Evolutionary conservation across 108 stramenopile species (phyloP).

Genomic region (Cyclotella baltica): DNA sequence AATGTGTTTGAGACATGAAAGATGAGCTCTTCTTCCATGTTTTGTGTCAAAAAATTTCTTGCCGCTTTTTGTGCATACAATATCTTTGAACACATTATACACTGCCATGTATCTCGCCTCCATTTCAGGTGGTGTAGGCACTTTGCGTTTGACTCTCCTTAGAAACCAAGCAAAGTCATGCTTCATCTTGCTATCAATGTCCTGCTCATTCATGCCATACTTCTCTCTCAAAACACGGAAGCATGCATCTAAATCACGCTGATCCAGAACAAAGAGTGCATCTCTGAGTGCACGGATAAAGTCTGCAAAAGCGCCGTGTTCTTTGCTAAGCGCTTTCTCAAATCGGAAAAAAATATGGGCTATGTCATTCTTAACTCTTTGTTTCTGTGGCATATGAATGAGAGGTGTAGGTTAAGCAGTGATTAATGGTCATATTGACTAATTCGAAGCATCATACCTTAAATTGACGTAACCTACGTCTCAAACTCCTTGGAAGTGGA

Average conservation of each 20-base stretch:
- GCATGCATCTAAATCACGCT: constrained; percentile 14
- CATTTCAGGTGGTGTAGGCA: constrained; percentile 12
- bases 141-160: background rate
- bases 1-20: constrained; percentile 6
- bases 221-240: constrained; percentile 11
- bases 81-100: background rate
- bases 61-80: background rate
- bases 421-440: background rate
- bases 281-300: constrained; percentile 17
- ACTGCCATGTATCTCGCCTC: constrained; percentile 1
- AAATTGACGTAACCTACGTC: background rate
- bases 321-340: constrained; percentile 14
- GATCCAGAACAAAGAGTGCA: constrained; percentile 24
- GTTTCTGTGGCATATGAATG: background rate
- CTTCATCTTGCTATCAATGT: constrained; percentile 6
- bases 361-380: constrained; percentile 23
- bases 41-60: constrained; percentile 6
- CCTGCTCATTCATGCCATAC: constrained; percentile 1
- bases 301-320: constrained; percentile 16
- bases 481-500: background rate
- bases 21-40: background rate
- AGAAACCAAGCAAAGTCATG: constrained; percentile 15
- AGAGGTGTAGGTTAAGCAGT: background rate
- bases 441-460: background rate
- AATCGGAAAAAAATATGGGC: constrained; percentile 22